These are phyloP conservation scores for Coriolopsis trogii DNA, from an alignment of 1,284 basidiomycete species.

Conservation along the genomic window DNA sequence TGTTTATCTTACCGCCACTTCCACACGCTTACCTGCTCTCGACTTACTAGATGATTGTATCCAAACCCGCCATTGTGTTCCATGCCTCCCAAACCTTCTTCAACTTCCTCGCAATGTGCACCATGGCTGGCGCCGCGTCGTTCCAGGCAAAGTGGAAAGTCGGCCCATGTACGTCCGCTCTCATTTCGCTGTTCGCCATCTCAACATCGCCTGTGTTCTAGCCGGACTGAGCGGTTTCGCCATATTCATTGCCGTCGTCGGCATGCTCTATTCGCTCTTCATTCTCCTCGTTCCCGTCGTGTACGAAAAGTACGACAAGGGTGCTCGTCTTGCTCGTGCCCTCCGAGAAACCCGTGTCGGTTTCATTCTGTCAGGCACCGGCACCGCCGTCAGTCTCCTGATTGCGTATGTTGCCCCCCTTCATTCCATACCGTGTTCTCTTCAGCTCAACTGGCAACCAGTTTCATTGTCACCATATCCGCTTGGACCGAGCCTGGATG, in stretches of 20 bases:
- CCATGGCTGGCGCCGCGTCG: constrained; percentile 81
- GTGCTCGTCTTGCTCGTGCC: constrained; percentile 74
- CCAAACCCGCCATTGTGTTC: constrained; percentile 77
- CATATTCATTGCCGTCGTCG: constrained; percentile 74
- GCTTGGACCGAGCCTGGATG: constrained; percentile 84
- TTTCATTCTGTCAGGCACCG: constrained; percentile 77
- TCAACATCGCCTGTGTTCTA: constrained; percentile 35
- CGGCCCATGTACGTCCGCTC: constrained; percentile 72
- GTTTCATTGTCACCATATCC: constrained; percentile 74
- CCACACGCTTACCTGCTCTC: constrained; percentile 21
- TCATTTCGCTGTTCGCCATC: neutral
- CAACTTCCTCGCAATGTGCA: constrained; percentile 87
- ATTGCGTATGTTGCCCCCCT: constrained; percentile 60
- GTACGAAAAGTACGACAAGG: constrained; percentile 85
- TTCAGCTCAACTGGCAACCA: constrained; percentile 35
- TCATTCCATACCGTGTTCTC: neutral
- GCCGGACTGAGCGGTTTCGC: constrained; percentile 86
- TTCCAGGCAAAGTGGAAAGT: constrained; percentile 85
- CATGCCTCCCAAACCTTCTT: constrained; percentile 81
- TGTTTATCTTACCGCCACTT: constrained; percentile 13
- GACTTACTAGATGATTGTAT: constrained; percentile 88
- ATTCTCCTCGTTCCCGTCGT: constrained; percentile 78
- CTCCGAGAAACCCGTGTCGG: constrained; percentile 79
- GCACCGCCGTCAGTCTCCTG: constrained; percentile 66
- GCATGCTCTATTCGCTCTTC: constrained; percentile 72